Evolutionary conservation across 495 filamentous ascomycete species (phyloP).

Genomic region (Penicillium arizonense): DNA sequence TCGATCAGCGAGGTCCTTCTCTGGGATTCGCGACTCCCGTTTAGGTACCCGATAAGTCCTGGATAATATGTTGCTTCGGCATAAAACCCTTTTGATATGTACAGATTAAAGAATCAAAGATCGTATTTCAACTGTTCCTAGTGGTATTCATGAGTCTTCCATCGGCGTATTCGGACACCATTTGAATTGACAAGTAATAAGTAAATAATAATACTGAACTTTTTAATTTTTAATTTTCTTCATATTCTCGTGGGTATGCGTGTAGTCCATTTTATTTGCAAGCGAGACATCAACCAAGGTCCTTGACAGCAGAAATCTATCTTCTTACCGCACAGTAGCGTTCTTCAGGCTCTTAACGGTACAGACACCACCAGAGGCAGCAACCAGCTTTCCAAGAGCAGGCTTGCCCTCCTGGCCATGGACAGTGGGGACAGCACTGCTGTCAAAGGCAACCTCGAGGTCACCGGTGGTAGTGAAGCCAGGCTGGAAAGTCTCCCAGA

Average conservation of each 20-base stretch:
- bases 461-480: constrained; percentile 84
- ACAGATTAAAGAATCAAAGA: constrained; percentile 1
- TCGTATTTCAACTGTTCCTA: background rate
- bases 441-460: constrained; percentile 78
- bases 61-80: background rate
- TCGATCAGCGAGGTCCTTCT: constrained; percentile 56
- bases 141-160: no score
- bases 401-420: constrained; percentile 60
- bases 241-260: constrained; percentile 33
- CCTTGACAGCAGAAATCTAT: background rate
- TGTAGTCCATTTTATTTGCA: constrained; percentile 20
- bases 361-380: constrained; percentile 68
- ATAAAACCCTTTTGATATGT: background rate
- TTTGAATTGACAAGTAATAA: background rate
- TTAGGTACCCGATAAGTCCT: background rate
- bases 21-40: constrained; percentile 33
- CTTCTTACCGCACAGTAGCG: constrained; percentile 61
- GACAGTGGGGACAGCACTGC: constrained; percentile 57
- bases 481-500: constrained; percentile 94
- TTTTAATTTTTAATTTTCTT: constrained; percentile 17
- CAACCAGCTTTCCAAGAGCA: constrained; percentile 66
- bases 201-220: background rate
- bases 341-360: constrained; percentile 69
- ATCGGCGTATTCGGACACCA: no score
- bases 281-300: constrained; percentile 1